Percentiles rank a stretch among this genome's conserved stretches.
These are phyloP conservation scores for Penicillium sp. DNA, from an alignment of 2,329 filamentous ascomycete genomes.

Conservation along the genomic window DNA sequence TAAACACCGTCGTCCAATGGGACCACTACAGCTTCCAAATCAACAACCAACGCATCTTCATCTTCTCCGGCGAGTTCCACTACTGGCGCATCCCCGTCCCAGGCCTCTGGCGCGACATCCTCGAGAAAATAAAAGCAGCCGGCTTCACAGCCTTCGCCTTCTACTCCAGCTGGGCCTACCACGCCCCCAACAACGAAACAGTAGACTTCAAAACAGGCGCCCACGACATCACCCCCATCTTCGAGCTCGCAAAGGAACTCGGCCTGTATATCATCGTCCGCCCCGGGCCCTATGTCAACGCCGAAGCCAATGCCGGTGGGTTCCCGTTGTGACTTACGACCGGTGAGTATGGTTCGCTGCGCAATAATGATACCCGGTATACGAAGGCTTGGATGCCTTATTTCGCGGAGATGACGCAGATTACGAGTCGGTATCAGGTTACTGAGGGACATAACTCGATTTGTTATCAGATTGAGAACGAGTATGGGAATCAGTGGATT, in stretches of 20 bases:
- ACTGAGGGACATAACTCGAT: conserved; percentile 30
- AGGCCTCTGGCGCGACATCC: conserved; percentile 50
- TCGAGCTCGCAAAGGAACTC: conserved; percentile 52
- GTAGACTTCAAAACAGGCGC: conserved; percentile 53
- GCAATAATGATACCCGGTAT: conserved; percentile 33
- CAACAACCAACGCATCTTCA: conserved; percentile 50
- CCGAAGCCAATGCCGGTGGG: conserved; percentile 60
- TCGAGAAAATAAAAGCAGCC: conserved; percentile 52
- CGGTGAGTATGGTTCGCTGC: conserved; percentile 42
- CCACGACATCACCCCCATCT: conserved; percentile 52
- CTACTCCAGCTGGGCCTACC: conserved; percentile 50
- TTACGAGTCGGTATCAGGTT: conserved; percentile 32
- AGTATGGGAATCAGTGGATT: conserved; percentile 42
- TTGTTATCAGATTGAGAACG: conserved; percentile 34
- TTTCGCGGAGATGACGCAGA: conserved; percentile 28
- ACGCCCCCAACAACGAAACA: conserved; percentile 44
- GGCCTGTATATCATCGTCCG: conserved; percentile 56
- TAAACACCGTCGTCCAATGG: conserved; percentile 49
- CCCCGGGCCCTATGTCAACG: conserved; percentile 62
- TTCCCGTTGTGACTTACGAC: conserved; percentile 62
- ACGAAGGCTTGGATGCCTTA: conserved; percentile 33
- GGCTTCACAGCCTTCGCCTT: conserved; percentile 50
- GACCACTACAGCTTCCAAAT: conserved; percentile 54
- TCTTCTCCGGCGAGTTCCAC: conserved; percentile 55
- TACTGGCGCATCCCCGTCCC: conserved; percentile 52